phyloP scores from a whole-genome alignment of 139 green algal species.

The Ostreobium quekettii region DNA sequence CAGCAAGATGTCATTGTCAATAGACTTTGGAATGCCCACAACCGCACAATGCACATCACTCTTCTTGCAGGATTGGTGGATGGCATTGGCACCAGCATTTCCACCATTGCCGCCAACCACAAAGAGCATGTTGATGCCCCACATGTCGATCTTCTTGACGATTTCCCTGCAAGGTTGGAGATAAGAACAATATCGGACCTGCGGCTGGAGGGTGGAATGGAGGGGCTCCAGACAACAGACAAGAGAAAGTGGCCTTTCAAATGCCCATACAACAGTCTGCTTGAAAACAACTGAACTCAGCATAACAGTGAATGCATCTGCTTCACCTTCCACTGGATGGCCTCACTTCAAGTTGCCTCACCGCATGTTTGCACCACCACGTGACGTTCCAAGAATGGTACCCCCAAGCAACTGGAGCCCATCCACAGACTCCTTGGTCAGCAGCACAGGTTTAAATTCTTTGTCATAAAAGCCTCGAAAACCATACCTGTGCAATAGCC shows the following conservation, averaged over 20 bases:
- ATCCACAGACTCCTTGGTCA: slow-evolving; percentile 76
- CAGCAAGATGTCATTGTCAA: slow-evolving; percentile 93
- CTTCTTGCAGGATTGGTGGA: slow-evolving; percentile 42
- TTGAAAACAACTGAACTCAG: too few relatives aligned
- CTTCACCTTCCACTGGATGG: too few relatives aligned
- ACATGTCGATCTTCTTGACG: slow-evolving; percentile 91
- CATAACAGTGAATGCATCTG: too few relatives aligned
- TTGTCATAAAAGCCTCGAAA: slow-evolving; percentile 76
- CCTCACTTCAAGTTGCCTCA: too few relatives aligned
- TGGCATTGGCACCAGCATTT: slow-evolving; percentile 61
- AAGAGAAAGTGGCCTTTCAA: too few relatives aligned
- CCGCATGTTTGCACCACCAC: slow-evolving; percentile 83
- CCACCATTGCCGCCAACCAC: slow-evolving; percentile 90
- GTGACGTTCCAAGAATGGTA: slow-evolving; percentile 90
- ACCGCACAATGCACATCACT: slow-evolving; percentile 34
- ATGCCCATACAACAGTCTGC: too few relatives aligned
- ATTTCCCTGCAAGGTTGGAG: slow-evolving; percentile 90
- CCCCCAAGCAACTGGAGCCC: slow-evolving; percentile 92
- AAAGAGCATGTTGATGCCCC: slow-evolving; percentile 94
- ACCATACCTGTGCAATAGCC: slow-evolving; percentile 70
- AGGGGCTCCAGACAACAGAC: too few relatives aligned
- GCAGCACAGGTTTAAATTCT: slow-evolving; percentile 61
- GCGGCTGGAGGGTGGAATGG: too few relatives aligned
- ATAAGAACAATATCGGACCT: too few relatives aligned
- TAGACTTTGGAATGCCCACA: slow-evolving; percentile 86